Evolutionary conservation across 2,329 filamentous ascomycete species (phyloP).

Genomic region (Phoma sp.): DNA sequence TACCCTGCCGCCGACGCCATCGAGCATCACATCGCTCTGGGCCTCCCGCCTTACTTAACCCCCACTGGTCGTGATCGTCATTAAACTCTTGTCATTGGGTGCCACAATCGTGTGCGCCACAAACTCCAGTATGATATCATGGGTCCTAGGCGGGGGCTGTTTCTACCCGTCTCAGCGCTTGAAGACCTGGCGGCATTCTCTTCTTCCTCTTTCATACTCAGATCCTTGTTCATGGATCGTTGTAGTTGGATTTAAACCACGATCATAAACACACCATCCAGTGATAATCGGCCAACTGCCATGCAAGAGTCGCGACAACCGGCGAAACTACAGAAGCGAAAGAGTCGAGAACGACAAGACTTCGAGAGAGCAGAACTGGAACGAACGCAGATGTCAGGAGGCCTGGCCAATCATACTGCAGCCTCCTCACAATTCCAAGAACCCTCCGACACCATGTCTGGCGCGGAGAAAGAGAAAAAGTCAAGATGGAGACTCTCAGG

Average conservation of each 20-base stretch:
- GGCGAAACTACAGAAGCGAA: conserved; percentile 43
- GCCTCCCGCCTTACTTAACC: conserved; percentile 25
- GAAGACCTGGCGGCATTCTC: conserved; percentile 1
- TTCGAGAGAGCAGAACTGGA: conserved; percentile 18
- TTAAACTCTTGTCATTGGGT: conserved; percentile 21
- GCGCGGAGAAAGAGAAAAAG: conserved; percentile 43
- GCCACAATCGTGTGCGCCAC: conserved; percentile 35
- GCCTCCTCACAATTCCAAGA: conserved; percentile 27
- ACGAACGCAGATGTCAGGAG: conserved; percentile 26
- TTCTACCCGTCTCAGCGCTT: conserved; percentile 9
- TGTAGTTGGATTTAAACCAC: not conserved
- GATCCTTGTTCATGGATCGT: not conserved
- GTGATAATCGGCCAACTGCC: not conserved
- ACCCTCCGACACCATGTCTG: conserved; percentile 25
- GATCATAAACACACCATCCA: not conserved
- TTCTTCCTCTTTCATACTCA: not conserved
- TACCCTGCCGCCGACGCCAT: conserved; percentile 26
- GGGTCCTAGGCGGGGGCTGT: conserved; percentile 16
- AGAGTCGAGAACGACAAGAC: conserved; percentile 40
- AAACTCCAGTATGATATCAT: conserved; percentile 35
- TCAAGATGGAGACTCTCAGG: conserved; percentile 48
- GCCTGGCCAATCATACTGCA: conserved; percentile 22
- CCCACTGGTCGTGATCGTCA: conserved; percentile 22
- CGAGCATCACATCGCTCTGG: conserved; percentile 28
- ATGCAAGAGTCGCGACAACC: conserved; percentile 35